Evolutionary conservation across 352 stramenopile species (phyloP).

Genomic region (Phytopythium chamaehyphon): DNA sequence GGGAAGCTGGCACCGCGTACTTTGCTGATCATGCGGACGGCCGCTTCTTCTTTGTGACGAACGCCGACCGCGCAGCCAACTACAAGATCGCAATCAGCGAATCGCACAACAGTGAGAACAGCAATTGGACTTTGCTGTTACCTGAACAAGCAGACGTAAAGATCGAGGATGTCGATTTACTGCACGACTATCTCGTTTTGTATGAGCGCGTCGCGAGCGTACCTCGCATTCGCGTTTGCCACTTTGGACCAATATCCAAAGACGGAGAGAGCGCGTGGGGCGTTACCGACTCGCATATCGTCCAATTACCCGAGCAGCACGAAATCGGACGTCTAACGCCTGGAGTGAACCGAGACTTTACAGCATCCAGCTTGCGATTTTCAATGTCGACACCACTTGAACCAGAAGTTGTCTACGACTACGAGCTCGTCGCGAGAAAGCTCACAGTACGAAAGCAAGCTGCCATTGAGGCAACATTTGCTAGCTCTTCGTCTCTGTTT

Average conservation of each 20-base stretch:
- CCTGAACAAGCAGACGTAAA: conserved; percentile 62
- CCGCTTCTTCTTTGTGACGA: conserved; percentile 81
- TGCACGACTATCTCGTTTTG: conserved; percentile 71
- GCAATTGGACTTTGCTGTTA: conserved; percentile 46
- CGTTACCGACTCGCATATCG: conserved; percentile 24
- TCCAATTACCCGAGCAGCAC: conserved; percentile 54
- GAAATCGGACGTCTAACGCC: conserved; percentile 57
- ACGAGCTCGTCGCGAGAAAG: conserved; percentile 47
- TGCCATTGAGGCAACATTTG: conserved; percentile 7
- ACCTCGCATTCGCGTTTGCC: conserved; percentile 67
- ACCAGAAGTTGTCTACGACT: conserved; percentile 78
- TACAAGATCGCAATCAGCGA: conserved; percentile 58
- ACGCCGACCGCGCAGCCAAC: conserved; percentile 62
- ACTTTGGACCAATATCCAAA: conserved; percentile 2
- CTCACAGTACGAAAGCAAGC: conserved; percentile 60
- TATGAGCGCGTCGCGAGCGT: conserved; percentile 76
- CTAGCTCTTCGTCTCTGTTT: not conserved
- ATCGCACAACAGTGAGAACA: not conserved
- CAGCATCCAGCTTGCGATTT: conserved; percentile 53
- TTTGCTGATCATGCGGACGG: conserved; percentile 77
- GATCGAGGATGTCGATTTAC: conserved; percentile 88
- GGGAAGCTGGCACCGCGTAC: conserved; percentile 67
- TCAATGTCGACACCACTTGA: conserved; percentile 69
- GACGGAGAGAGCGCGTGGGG: conserved; percentile 1
- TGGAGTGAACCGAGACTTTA: conserved; percentile 80